Evolutionary conservation across 2,329 filamentous ascomycete species (phyloP).

Genomic region (Stachybotrys elegans): DNA sequence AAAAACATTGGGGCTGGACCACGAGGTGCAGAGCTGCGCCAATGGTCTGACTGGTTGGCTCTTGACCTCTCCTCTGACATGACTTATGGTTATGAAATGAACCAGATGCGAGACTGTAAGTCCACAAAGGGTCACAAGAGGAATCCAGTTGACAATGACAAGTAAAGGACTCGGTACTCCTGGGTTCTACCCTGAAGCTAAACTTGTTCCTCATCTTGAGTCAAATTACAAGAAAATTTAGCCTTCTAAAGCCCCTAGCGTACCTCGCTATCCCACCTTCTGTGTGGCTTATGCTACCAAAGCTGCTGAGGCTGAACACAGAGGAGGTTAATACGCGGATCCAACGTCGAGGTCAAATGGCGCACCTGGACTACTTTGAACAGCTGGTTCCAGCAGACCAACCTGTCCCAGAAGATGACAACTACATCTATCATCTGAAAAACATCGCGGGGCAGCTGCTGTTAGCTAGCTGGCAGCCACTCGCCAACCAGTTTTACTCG

Average conservation of each 20-base stretch:
- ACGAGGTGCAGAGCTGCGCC: neutral
- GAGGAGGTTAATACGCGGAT: neutral
- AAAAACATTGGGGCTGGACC: neutral
- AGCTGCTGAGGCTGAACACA: neutral
- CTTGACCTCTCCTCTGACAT: constrained; percentile 3
- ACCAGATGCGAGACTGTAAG: constrained; percentile 1
- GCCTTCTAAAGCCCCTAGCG: neutral
- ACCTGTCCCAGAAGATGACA: neutral
- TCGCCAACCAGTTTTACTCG: neutral
- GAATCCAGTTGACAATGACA: neutral
- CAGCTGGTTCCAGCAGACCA: constrained; percentile 4
- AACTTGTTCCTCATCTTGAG: neutral
- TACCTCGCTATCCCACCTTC: neutral
- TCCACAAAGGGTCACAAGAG: neutral
- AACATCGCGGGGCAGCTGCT: constrained; percentile 5
- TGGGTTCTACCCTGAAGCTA: neutral
- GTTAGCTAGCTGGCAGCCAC: constrained; percentile 1
- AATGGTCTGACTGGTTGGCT: constrained; percentile 1
- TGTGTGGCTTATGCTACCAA: neutral
- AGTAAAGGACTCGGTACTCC: neutral
- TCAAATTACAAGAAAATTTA: neutral
- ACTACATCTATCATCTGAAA: constrained; percentile 2
- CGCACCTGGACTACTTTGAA: constrained; percentile 6
- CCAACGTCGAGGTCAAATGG: neutral
- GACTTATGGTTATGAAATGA: constrained; percentile 1